These are phyloP conservation scores for Fomitopsis schrenkii DNA, from an alignment of 1,284 basidiomycete genomes.

Conservation along the genomic window DNA sequence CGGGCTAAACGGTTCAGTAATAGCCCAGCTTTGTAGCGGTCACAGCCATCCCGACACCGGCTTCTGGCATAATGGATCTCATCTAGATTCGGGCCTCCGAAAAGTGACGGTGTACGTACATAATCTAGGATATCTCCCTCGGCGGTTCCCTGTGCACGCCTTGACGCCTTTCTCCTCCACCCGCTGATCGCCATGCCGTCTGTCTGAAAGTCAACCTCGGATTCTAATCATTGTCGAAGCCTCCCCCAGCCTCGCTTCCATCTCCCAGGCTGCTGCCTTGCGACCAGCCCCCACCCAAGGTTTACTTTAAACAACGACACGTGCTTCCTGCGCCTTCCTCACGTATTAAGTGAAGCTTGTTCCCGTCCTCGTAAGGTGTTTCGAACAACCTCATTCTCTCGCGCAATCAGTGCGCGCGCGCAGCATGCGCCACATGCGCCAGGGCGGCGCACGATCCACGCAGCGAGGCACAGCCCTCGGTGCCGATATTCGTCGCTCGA, in stretches of 20 bases:
- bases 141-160: neutral
- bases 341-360: slow-evolving; percentile 1
- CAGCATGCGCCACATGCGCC: neutral
- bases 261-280: neutral
- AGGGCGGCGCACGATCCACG: neutral
- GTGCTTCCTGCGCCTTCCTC: neutral
- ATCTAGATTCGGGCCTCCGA: neutral
- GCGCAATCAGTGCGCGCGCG: neutral
- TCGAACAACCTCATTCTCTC: neutral
- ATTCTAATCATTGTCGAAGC: slow-evolving; percentile 1
- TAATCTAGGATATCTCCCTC: neutral
- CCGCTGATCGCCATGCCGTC: neutral
- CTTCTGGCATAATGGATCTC: neutral
- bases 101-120: slow-evolving; percentile 1
- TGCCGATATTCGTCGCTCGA: neutral
- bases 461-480: neutral
- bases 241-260: neutral
- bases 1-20: neutral
- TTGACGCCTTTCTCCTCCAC: neutral
- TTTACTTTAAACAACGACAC: neutral
- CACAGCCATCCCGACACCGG: neutral
- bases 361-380: neutral
- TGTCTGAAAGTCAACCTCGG: neutral
- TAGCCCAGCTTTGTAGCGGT: neutral
- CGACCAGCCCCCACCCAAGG: neutral